These are phyloP conservation scores for Hymenoscyphus fraxineus DNA, from an alignment of 2,329 filamentous ascomycete genomes.

Conservation along the genomic window DNA sequence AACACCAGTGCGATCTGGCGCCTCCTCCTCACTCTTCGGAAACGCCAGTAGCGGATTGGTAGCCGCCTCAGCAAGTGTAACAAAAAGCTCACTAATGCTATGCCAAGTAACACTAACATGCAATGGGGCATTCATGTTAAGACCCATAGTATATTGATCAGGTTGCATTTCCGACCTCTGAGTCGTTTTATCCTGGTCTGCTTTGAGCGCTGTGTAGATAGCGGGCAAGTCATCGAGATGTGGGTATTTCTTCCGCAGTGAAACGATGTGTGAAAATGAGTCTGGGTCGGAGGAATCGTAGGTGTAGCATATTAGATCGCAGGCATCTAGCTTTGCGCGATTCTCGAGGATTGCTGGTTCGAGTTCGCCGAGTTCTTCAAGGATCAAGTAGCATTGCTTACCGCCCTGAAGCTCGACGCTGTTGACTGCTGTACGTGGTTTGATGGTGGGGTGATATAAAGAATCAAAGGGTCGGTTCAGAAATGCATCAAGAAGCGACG, in stretches of 20 bases:
- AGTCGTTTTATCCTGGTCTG: slow-evolving; percentile 94
- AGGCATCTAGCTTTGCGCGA: slow-evolving; percentile 81
- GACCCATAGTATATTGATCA: slow-evolving; percentile 78
- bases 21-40: slow-evolving; percentile 83
- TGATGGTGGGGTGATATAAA: slow-evolving; percentile 89
- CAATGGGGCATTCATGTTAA: slow-evolving; percentile 86
- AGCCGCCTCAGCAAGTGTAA: slow-evolving; percentile 84
- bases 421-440: slow-evolving; percentile 89
- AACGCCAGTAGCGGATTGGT: slow-evolving; percentile 86
- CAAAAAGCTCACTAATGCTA: slow-evolving; percentile 91
- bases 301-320: slow-evolving; percentile 89
- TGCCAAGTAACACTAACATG: slow-evolving; percentile 95
- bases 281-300: slow-evolving; percentile 97
- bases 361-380: slow-evolving; percentile 93
- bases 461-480: slow-evolving; percentile 81
- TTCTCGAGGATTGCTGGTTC: slow-evolving; percentile 95
- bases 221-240: slow-evolving; percentile 86
- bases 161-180: slow-evolving; percentile 88
- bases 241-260: slow-evolving; percentile 72
- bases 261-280: slow-evolving; percentile 87
- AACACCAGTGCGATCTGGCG: slow-evolving; percentile 75
- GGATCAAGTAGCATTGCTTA: slow-evolving; percentile 93
- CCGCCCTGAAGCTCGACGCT: slow-evolving; percentile 93
- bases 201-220: slow-evolving; percentile 90
- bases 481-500: slow-evolving; percentile 84